A percentile compares a stretch with the other conserved stretches of the same genome.
phyloP scores from a whole-genome alignment of 306 rosid species.

The Pyrus betulifolia region DNA sequence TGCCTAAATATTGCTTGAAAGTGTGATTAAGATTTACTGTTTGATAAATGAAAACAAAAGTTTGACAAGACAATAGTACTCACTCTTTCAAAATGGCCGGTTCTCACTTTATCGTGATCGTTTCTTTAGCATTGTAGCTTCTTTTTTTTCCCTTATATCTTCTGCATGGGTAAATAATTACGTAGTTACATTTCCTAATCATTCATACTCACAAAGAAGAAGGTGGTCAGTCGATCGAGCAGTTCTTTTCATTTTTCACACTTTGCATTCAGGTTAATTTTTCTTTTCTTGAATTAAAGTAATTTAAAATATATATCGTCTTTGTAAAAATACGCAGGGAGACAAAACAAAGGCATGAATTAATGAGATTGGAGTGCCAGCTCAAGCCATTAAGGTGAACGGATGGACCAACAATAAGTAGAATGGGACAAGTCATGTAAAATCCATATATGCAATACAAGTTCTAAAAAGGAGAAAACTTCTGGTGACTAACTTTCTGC shows the following conservation, averaged over 20 bases:
- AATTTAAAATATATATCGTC: too few relatives aligned
- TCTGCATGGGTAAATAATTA: neutral
- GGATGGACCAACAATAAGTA: neutral
- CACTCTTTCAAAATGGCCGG: neutral
- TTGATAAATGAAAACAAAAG: neutral
- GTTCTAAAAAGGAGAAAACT: neutral
- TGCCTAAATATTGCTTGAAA: neutral
- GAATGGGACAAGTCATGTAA: constrained; percentile 2
- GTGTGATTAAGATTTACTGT: too few relatives aligned
- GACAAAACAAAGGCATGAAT: neutral
- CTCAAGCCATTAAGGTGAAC: neutral
- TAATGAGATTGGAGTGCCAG: neutral
- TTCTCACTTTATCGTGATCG: neutral
- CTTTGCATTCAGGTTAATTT: too few relatives aligned
- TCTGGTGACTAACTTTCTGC: constrained; percentile 21
- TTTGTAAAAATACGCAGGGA: neutral
- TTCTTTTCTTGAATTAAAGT: too few relatives aligned
- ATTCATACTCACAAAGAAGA: neutral
- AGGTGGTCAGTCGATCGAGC: neutral
- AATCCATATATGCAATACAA: neutral
- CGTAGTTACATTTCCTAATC: neutral
- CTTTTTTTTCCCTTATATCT: neutral
- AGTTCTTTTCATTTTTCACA: neutral
- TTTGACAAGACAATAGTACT: neutral
- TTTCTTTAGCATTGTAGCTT: neutral